Base-by-base conservation (phyloP, 192 early-diverging fungal genomes). In the Diversispora epigaea region DNA sequence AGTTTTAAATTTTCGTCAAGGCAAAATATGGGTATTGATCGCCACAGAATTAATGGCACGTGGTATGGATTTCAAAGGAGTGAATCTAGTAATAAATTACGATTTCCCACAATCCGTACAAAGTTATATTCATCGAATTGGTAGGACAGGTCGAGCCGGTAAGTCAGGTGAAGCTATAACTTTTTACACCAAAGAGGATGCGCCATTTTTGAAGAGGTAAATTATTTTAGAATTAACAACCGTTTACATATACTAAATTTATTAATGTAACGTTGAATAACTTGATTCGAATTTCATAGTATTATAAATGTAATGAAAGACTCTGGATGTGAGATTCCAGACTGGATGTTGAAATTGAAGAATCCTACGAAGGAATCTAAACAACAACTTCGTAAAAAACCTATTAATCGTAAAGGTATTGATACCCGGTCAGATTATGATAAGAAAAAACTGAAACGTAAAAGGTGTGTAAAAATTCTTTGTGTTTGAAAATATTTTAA, bases 41-140 rank as follows among this genome's bases (percentile, higher is more conserved):
- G 89, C 95, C 44, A 98, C 98, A 3, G 96, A 99, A 74, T 80
- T 99, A 57, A 95, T 98, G 93, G 92, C 95, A 7, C 92, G 98
- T 80, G 98, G 98, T 87, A 92, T 99, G 78, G 96, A 99, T 85
- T 98, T 99, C 82, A 96, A 97, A 80, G 95, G 94, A 19, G 96
- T 99, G 32, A 93, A 96, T 66, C 75, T 95, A 70, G 98, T 99
- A 41, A 93, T 99, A 85, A 99, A 99, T 79, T 99, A 97, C 74
- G 98, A 99, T 79, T 96, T 98, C 78, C 96, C 98, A 58, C 93
- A 95, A 81, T 91, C 90, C 6, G 88, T 93, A 3, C 90, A 91
- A 73, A 92, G 91, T 39, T 99, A 99, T 80, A 96, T 98, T 78
- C 98, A 99, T 84, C 81, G 98, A 73, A 96, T 98, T 79, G 98